Evolutionary conservation across 1,139 yeast genomes (phyloP).

Genomic region (Dujonia santamariae): DNA sequence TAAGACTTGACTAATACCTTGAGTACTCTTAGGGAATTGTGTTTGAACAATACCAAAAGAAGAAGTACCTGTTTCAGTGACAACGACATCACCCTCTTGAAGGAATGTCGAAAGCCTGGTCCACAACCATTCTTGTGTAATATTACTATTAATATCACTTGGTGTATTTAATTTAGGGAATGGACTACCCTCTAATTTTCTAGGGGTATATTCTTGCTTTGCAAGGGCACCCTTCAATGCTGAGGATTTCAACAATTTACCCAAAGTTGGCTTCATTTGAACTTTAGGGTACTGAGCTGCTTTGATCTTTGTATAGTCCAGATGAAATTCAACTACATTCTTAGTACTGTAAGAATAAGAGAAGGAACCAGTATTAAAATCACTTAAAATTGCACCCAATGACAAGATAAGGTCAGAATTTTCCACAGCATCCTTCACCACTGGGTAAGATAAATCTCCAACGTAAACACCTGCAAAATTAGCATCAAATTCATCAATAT

Average conservation of each 20-base stretch:
- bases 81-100: constrained; percentile 73
- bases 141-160: constrained; percentile 24
- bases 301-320: constrained; percentile 78
- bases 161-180: constrained; percentile 45
- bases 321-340: constrained; percentile 83
- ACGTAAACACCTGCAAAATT: constrained; percentile 86
- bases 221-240: constrained; percentile 1
- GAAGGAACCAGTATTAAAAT: constrained; percentile 88
- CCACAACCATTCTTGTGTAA: constrained; percentile 84
- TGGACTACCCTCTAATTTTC: constrained; percentile 30
- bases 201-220: constrained; percentile 32
- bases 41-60: constrained; percentile 84
- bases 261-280: constrained; percentile 70
- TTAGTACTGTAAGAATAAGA: constrained; percentile 77
- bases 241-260: constrained; percentile 35
- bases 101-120: constrained; percentile 70
- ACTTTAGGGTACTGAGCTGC: constrained; percentile 76
- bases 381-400: constrained; percentile 80
- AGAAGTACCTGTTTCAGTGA: constrained; percentile 88
- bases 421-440: constrained; percentile 74
- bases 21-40: constrained; percentile 67
- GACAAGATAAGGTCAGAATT: constrained; percentile 73
- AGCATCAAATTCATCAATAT: constrained; percentile 45
- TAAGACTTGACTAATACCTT: constrained; percentile 83
- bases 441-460: constrained; percentile 75